Evolutionary conservation across 768 basidiomycete species (phyloP), one percentile per base, ranked within the genome.

Genomic region (Pseudohyphozyma bogoriensis): DNA sequence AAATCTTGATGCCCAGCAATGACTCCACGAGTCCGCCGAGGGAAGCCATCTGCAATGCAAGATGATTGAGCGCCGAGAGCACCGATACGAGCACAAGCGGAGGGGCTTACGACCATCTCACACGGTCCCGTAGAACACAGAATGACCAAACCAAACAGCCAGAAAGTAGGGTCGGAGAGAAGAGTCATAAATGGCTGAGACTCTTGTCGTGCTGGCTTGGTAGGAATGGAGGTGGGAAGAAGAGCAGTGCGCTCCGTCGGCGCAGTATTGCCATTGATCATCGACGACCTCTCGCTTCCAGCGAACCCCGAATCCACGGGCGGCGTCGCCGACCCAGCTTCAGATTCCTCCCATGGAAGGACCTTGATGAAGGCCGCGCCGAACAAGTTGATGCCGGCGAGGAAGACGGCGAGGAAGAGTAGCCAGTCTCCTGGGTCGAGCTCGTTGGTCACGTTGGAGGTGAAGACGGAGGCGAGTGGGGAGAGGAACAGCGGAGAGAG

Each of bases 401-500:
- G 57, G 26, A 65, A 3, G 10, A 40, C 51, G 13, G 62, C 67
- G 51, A 70, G 60, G 54, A 65, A 68, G n/a, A 58, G 46, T 18
- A 70, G 63, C 51, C 61, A 64, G 2, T 32, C n/a, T 8, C 52
- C 58, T 10, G 63, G 62, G 36, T 70, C 63, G 44, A 70, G 63
- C 3, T 63, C 63, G 32, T 57, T 58, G 9, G 47, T 37, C 20
- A 32, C 28, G 12, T 47, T 51, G 52, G 37, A 40, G 52, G 60
- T 66, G 56, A 62, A 66, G 46, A 54, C 57, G 8, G 58, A 54
- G 15, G 66, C 66, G 40, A 70, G 55, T 31, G 59, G 29, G 4
- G 65, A 64, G 12, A 70, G 65, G 52, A 68, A 63, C 8, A 70
- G 60, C 4, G 69, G 69, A 4, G 62, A 64, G 22, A 68, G 56